phyloP scores from a whole-genome alignment of 345 rosid genomes.

The Boechera stricta region DNA sequence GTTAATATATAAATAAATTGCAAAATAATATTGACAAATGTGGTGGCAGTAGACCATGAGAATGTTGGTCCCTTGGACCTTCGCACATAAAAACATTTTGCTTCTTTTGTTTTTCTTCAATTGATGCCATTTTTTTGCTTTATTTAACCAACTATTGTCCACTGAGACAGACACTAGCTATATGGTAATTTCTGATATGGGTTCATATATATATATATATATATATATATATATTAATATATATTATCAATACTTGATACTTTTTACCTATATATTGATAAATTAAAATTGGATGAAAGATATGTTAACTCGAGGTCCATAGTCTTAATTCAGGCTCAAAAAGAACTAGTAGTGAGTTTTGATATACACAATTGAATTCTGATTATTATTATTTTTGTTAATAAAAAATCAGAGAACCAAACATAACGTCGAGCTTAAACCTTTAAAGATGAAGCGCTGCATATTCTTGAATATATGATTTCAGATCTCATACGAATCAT shows the following conservation, averaged over 20 bases:
- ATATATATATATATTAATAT: not conserved
- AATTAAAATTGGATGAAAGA: not conserved
- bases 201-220: not conserved
- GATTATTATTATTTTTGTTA: not conserved
- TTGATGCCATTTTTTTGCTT: constrained; percentile 29
- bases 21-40: constrained; percentile 21
- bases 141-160: constrained; percentile 14
- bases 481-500: constrained; percentile 12
- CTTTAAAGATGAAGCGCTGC: not conserved
- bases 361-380: constrained; percentile 2
- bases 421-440: not conserved
- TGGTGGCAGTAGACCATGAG: constrained; percentile 39
- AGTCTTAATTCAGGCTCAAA: not conserved
- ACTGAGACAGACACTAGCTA: constrained; percentile 6
- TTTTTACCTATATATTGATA: not conserved
- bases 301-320: not conserved
- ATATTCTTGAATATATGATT: not conserved
- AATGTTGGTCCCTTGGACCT: constrained; percentile 45
- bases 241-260: not conserved
- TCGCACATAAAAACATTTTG: constrained; percentile 21
- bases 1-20: not conserved
- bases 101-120: constrained; percentile 27
- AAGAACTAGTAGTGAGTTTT: not conserved
- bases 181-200: constrained; percentile 15
- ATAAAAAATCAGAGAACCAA: not conserved